Evolutionary conservation across 129 eudicot genomes (phyloP).

Genomic region (Pittosporum tobira): DNA sequence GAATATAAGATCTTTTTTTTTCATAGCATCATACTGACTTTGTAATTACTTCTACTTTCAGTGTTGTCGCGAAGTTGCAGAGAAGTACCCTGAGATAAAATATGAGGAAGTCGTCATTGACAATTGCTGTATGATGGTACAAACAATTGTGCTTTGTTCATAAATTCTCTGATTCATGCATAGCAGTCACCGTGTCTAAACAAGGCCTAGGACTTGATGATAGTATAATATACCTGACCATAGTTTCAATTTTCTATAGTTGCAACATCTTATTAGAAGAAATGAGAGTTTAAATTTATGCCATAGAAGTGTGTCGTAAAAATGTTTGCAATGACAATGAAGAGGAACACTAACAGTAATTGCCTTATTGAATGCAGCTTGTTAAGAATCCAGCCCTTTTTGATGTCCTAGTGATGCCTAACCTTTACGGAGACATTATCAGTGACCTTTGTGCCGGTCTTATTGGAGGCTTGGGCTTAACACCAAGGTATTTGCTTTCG

Average conservation of each 20-base stretch:
- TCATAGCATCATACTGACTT: background rate
- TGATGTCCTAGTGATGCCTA: slow-evolving; percentile 97
- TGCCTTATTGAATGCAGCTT: slow-evolving; percentile 39
- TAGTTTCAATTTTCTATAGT: background rate
- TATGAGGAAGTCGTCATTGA: slow-evolving; percentile 97
- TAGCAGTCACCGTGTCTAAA: background rate
- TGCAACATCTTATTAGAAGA: background rate
- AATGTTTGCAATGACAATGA: background rate
- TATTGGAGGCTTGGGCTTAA: slow-evolving; percentile 93
- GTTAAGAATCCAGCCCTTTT: slow-evolving; percentile 98
- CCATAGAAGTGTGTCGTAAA: background rate
- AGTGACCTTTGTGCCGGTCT: slow-evolving; percentile 99
- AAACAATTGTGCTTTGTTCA: slow-evolving; percentile 2
- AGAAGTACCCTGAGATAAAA: slow-evolving; percentile 89
- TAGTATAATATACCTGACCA: background rate
- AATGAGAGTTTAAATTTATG: background rate
- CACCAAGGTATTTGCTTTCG: slow-evolving; percentile 91
- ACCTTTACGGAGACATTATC: slow-evolving; percentile 92
- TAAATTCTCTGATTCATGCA: background rate
- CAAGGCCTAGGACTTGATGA: background rate
- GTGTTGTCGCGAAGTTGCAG: slow-evolving; percentile 69
- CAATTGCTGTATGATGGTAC: slow-evolving; percentile 97
- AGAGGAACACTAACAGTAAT: background rate
- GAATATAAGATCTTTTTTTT: background rate
- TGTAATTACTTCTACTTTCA: slow-evolving; percentile 1